A percentile compares a stretch with the other conserved stretches of the same genome.
Conservation (phyloP, 805 yeast genomes). For the Yueomyces sinensis region DNA sequence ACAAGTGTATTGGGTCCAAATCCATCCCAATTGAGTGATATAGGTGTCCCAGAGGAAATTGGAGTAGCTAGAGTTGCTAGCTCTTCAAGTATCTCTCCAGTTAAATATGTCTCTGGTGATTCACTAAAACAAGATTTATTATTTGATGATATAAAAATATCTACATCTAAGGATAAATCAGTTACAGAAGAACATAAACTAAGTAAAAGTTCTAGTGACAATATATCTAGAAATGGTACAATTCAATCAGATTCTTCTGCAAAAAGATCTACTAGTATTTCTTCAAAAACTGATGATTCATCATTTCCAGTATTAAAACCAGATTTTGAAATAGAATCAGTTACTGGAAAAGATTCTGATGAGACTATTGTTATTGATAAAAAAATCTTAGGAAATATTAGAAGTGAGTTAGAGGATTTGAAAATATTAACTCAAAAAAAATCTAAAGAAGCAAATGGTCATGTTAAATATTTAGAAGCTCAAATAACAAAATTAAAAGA, state of each 20-base stretch:
- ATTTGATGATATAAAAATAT: background rate
- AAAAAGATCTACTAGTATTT: too few species aligned
- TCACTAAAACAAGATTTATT: background rate
- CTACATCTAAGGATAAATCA: background rate
- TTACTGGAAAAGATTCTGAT: constrained; percentile 15
- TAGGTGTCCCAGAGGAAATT: constrained; percentile 4
- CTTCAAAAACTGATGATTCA: too few species aligned
- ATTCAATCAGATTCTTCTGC: too few species aligned
- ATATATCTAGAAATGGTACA: too few species aligned
- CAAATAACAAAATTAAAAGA: constrained; percentile 19
- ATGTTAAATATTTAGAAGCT: constrained; percentile 35
- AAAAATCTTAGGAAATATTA: constrained; percentile 19
- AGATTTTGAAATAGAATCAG: background rate
- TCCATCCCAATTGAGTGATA: background rate
- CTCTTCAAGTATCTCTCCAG: constrained; percentile 11
- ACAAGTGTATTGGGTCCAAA: background rate
- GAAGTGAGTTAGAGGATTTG: constrained; percentile 25
- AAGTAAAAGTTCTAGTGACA: too few species aligned
- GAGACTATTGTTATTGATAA: constrained; percentile 18
- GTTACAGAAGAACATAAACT: too few species aligned
- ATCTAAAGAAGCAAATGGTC: constrained; percentile 44
- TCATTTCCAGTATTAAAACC: background rate
- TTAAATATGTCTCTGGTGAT: constrained; percentile 1
- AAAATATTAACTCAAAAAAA: constrained; percentile 34
- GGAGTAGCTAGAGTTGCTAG: constrained; percentile 12